Base-by-base conservation (phyloP, 164 flowering plant genomes). In the Liquidambar formosana region DNA sequence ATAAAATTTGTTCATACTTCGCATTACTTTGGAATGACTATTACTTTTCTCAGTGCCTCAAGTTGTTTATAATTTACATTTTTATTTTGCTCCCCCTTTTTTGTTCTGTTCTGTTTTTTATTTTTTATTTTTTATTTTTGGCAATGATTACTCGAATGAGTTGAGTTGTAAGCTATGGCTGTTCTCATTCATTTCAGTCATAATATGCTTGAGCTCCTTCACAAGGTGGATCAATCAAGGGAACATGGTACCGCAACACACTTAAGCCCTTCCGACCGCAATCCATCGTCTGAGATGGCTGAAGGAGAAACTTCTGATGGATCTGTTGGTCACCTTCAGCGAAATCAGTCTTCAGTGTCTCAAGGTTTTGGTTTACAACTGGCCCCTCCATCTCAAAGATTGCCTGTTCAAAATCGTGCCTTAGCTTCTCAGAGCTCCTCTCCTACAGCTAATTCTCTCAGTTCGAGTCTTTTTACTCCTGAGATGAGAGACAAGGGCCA, bases 161-260 rank as follows among this genome's bases (percentile, higher is more conserved):
- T 54, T 57, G 23, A 66, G 41, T 12, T 28, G 56, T 61, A 43
- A 12, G 3, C 54, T 57, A 46, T 28, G 16, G 44, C 18, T 67
- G 44, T 66, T 62, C 60, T 47, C 61, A 44, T 46, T 66, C 1
- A 67, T 74, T 70, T 76, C 86, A 94, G 97, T 79, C 91, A 87
- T 78, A 86, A 94, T 79, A 90, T 94, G 96, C 90, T 91, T 19
- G 93, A 94, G 77, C 97, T 91, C 73, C 88, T 90, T 72, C 87
- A 89, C 67, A 92, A 92, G 84, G 94, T 89, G 74, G 97, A 92
- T 60, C 91, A 82, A 65, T 79, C 89, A 65, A 82, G 75, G 76
- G 92, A 87, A 33, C 75, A 64, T 70, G 76, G 80, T 10, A 59
- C 60, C 3, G 43, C 59, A 53, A 65, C 62, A 54, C 76, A 75